phyloP scores from a whole-genome alignment of 2,329 filamentous ascomycete species.

The Shiraia bambusicola region DNA sequence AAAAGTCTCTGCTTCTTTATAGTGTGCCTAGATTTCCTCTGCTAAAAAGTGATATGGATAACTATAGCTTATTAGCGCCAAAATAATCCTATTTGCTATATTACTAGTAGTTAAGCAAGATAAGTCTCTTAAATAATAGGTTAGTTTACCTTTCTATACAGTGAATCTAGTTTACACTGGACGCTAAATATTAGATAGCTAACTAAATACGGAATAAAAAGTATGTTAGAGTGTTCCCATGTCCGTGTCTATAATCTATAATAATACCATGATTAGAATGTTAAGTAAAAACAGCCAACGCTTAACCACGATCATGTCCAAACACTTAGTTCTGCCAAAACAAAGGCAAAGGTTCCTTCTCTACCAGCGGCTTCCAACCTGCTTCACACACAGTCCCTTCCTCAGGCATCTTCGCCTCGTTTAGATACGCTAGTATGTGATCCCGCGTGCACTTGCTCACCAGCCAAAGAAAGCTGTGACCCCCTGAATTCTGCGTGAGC shows the following conservation, averaged over 20 bases:
- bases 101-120: constrained; percentile 12
- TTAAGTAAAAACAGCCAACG: too few species aligned
- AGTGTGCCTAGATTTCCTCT: constrained; percentile 23
- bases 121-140: constrained; percentile 2
- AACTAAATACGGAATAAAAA: too few species aligned
- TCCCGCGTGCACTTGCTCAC: constrained; percentile 5
- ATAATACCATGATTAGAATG: too few species aligned
- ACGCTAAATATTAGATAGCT: too few species aligned
- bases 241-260: too few species aligned
- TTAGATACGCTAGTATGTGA: constrained; percentile 7
- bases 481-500: constrained; percentile 25
- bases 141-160: constrained; percentile 23
- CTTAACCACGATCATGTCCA: too few species aligned
- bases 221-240: too few species aligned
- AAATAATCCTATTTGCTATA: constrained; percentile 27
- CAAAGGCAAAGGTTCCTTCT: too few species aligned
- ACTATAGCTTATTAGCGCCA: constrained; percentile 19
- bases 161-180: too few species aligned
- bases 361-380: constrained; percentile 7
- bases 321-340: too few species aligned
- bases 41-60: constrained; percentile 29
- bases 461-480: neutral
- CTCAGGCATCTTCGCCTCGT: constrained; percentile 5
- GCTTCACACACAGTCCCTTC: constrained; percentile 10
- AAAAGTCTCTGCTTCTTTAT: constrained; percentile 23